phyloP scores from a whole-genome alignment of 805 yeast species.

The Suhomyces prunicola region DNA sequence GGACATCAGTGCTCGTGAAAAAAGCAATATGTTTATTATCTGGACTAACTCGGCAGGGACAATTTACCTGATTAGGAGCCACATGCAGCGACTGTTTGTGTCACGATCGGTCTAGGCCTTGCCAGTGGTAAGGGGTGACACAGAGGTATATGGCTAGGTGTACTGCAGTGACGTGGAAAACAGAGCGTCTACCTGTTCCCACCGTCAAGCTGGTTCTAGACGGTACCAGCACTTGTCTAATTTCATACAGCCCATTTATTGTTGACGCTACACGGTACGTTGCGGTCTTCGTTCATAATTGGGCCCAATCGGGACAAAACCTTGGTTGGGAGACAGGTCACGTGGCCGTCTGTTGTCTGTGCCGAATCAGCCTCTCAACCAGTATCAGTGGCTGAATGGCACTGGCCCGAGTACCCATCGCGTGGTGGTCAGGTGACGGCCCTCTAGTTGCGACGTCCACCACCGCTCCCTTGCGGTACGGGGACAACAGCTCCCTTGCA shows the following conservation, averaged over 20 bases:
- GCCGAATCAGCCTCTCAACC: neutral
- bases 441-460: neutral
- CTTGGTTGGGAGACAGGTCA: neutral
- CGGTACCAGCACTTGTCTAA: neutral
- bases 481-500: neutral
- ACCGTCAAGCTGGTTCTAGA: no score
- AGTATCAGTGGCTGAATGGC: neutral
- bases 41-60: constrained; percentile 1
- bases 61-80: constrained; percentile 3
- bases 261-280: neutral
- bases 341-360: neutral
- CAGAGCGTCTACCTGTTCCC: no score
- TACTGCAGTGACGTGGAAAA: no score
- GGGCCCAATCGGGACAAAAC: neutral
- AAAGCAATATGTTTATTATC: constrained; percentile 6
- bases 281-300: constrained; percentile 1
- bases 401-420: neutral
- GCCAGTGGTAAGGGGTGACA: neutral
- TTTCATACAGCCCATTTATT: neutral
- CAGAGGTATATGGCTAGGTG: no score
- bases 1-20: neutral
- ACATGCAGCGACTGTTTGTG: neutral
- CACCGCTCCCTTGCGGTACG: neutral
- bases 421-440: neutral
- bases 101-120: constrained; percentile 3